Conservation (phyloP, 139 green algal genomes). For the Diplosphaera chodatii region DNA sequence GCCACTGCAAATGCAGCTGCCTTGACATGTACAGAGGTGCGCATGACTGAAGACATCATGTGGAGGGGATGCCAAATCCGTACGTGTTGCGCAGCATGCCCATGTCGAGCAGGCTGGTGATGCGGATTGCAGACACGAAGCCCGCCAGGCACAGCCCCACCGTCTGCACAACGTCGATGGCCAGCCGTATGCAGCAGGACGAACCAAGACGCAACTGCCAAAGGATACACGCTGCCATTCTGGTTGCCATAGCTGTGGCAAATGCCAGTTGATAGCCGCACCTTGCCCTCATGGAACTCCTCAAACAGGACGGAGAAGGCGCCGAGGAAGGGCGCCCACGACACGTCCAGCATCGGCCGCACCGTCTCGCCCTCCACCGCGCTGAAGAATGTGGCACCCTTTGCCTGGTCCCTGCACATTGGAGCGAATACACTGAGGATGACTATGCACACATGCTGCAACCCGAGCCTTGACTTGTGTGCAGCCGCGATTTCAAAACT, state of each 20-base stretch:
- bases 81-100: slow-evolving; percentile 79
- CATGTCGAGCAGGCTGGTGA: slow-evolving; percentile 76
- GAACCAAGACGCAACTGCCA: no score
- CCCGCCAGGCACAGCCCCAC: slow-evolving; percentile 62
- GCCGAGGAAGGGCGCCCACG: slow-evolving; percentile 90
- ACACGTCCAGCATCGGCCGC: slow-evolving; percentile 89
- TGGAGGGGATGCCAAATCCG: not conserved
- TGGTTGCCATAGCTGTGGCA: not conserved
- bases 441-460: no score
- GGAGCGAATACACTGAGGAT: no score
- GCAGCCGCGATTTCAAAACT: not conserved
- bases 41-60: no score
- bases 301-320: slow-evolving; percentile 84
- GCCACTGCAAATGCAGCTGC: no score
- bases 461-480: no score
- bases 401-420: slow-evolving; percentile 67
- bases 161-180: not conserved
- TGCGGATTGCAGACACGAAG: slow-evolving; percentile 46
- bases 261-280: no score
- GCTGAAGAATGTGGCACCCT: slow-evolving; percentile 68
- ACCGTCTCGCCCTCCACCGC: slow-evolving; percentile 63
- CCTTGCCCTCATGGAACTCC: slow-evolving; percentile 33
- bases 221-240: no score
- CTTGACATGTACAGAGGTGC: no score
- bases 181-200: no score